Conservation (phyloP, 768 basidiomycete genomes). For the Tubosaeta sp. region DNA sequence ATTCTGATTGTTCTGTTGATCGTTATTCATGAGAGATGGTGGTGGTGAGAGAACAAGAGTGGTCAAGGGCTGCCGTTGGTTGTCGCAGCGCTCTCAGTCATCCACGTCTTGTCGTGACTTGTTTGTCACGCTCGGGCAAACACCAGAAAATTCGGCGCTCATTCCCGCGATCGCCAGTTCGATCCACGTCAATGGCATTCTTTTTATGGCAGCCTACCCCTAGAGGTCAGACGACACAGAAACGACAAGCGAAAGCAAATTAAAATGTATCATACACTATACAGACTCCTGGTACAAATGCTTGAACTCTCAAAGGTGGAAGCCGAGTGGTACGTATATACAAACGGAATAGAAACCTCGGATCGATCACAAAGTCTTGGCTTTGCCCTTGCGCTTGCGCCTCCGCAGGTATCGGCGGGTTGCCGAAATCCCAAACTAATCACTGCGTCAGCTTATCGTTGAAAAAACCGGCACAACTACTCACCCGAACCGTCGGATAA, state of each 20-base stretch:
- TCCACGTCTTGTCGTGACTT: constrained; percentile 10
- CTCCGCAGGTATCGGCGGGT: constrained; percentile 48
- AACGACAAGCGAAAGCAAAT: neutral
- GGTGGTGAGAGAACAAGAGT: constrained; percentile 19
- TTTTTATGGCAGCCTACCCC: neutral
- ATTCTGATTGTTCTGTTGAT: constrained; percentile 8
- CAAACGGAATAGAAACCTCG: neutral
- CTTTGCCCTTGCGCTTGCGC: constrained; percentile 28
- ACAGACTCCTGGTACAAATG: neutral
- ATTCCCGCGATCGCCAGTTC: constrained; percentile 9
- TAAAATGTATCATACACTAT: neutral
- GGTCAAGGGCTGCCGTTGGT: neutral
- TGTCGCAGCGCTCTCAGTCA: neutral
- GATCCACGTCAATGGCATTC: constrained; percentile 5
- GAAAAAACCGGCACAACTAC: constrained; percentile 16
- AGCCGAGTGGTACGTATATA: neutral
- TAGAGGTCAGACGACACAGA: neutral
- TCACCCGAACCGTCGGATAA: constrained; percentile 67
- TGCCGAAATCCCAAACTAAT: constrained; percentile 65
- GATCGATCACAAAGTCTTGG: constrained; percentile 28
- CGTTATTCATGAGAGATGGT: constrained; percentile 19
- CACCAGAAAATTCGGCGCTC: constrained; percentile 29
- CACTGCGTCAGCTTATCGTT: constrained; percentile 9
- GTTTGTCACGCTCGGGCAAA: constrained; percentile 23
- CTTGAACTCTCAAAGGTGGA: neutral